Conservation (phyloP, 139 green algal genomes). For the Pseudopediastrum boryanum region DNA sequence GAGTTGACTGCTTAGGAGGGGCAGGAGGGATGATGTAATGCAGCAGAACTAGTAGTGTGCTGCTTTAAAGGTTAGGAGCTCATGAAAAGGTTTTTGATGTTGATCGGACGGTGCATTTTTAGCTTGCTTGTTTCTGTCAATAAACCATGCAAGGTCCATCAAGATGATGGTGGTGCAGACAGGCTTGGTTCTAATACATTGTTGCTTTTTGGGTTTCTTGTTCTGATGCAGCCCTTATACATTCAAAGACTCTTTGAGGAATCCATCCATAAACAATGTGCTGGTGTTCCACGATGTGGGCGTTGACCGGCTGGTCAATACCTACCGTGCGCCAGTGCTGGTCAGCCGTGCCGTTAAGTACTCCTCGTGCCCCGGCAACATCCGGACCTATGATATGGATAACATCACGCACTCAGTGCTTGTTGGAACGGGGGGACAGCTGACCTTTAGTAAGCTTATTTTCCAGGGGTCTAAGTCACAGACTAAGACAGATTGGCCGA, state of each 20-base stretch:
- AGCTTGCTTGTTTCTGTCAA: not conserved
- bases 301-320: slow-evolving; percentile 33
- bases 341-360: slow-evolving; percentile 20
- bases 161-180: not conserved
- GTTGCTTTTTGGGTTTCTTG: not conserved
- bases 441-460: slow-evolving; percentile 21
- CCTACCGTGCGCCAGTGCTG: slow-evolving; percentile 22
- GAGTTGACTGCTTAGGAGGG: no score
- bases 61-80: not conserved
- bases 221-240: slow-evolving; percentile 30
- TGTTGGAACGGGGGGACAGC: slow-evolving; percentile 6
- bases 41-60: not conserved
- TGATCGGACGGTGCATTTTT: not conserved
- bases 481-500: slow-evolving; percentile 29
- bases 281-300: slow-evolving; percentile 35
- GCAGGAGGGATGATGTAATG: no score
- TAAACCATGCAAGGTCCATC: not conserved
- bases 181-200: not conserved
- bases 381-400: slow-evolving; percentile 24
- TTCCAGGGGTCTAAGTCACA: slow-evolving; percentile 30
- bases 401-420: slow-evolving; percentile 37
- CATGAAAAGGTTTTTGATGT: not conserved
- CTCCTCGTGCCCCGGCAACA: slow-evolving; percentile 11
- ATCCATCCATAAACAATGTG: slow-evolving; percentile 12
- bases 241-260: slow-evolving; percentile 36